phyloP scores from a whole-genome alignment of 345 rosid species.

The Syzygium jambos region DNA sequence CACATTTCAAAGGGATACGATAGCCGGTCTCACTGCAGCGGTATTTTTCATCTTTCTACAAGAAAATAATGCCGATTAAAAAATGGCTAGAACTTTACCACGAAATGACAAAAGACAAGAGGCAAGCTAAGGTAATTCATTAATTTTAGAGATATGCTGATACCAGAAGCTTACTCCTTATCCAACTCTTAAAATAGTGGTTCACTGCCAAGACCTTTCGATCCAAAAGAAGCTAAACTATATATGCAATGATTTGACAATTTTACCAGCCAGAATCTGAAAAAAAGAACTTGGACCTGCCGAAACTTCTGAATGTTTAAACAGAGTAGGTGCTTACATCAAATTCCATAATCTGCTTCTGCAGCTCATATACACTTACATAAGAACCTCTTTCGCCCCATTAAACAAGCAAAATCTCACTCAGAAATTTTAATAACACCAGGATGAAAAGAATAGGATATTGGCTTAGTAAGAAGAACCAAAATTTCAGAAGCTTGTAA shows the following conservation, averaged over 20 bases:
- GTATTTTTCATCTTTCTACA: conserved; percentile 57
- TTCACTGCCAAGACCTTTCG: not conserved
- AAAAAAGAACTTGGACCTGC: not conserved
- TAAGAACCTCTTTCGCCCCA: not conserved
- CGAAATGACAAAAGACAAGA: not conserved
- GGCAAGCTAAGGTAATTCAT: not conserved
- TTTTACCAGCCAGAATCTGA: not conserved
- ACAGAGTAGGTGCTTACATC: not conserved
- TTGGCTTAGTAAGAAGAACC: not conserved
- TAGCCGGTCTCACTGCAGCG: conserved; percentile 96
- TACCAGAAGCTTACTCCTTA: not conserved
- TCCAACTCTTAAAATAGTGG: not conserved
- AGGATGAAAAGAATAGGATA: not conserved
- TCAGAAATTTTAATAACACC: not conserved
- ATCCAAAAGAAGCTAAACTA: not conserved
- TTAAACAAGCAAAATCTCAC: not conserved
- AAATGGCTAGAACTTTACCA: not conserved
- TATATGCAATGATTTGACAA: not conserved
- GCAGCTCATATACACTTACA: not conserved
- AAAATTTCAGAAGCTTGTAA: not conserved
- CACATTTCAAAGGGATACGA: conserved; percentile 79
- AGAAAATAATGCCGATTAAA: not conserved
- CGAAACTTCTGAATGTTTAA: not conserved
- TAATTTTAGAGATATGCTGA: not conserved
- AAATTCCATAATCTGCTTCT: not conserved